phyloP scores from a whole-genome alignment of 1,284 basidiomycete genomes.

The Trichosporon ovoides region DNA sequence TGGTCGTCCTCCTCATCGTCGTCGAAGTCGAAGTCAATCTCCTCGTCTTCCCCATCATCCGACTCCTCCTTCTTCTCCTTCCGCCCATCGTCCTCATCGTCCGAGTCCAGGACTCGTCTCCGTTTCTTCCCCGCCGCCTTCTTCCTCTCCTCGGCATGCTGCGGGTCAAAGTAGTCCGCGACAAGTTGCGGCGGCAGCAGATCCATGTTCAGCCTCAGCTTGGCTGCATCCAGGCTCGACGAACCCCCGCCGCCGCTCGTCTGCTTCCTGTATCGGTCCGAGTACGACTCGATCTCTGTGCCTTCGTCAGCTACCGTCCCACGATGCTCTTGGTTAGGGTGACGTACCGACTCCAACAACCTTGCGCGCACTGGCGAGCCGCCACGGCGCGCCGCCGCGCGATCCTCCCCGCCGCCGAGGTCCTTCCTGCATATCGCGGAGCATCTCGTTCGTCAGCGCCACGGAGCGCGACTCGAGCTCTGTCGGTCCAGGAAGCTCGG shows the following conservation, averaged over 20 bases:
- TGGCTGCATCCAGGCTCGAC: conserved; percentile 38
- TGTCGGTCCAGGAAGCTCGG: conserved; percentile 28
- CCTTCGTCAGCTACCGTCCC: conserved; percentile 2
- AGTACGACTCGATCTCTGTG: conserved; percentile 47
- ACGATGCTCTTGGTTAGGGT: no score
- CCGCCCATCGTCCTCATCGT: conserved; percentile 10
- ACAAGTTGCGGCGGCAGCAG: conserved; percentile 46
- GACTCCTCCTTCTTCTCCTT: conserved; percentile 7
- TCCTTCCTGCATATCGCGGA: conserved; percentile 22
- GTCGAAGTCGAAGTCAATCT: conserved; percentile 45
- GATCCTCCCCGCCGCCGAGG: conserved; percentile 4
- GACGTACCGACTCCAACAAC: conserved; percentile 41
- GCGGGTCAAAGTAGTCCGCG: conserved; percentile 43
- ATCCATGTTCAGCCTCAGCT: conserved; percentile 30
- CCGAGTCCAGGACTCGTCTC: conserved; percentile 12
- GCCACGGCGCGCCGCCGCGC: conserved; percentile 31
- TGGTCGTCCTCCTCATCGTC: conserved; percentile 45
- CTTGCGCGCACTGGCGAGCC: conserved; percentile 37
- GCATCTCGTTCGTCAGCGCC: conserved; percentile 21
- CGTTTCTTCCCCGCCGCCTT: conserved; percentile 9
- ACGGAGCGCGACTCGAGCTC: conserved; percentile 24
- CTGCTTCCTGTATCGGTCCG: conserved; percentile 31
- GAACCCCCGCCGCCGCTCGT: conserved; percentile 1
- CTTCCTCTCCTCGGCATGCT: neutral
- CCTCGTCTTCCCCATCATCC: conserved; percentile 15